Evolutionary conservation across 2,329 filamentous ascomycete genomes (phyloP).

Genomic region (Botrytis byssoidea): DNA sequence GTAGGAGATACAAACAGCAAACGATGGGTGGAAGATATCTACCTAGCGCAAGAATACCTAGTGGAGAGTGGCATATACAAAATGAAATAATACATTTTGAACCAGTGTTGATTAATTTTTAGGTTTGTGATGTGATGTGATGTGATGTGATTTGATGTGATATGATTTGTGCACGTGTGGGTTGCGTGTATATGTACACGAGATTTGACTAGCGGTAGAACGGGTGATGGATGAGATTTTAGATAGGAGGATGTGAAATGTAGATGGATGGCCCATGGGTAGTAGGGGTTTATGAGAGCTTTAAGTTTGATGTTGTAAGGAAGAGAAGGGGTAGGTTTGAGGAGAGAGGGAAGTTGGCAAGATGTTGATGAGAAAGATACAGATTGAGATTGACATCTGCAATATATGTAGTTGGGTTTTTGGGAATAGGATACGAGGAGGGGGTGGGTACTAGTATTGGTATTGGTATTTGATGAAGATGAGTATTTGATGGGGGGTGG

Average conservation of each 20-base stretch:
- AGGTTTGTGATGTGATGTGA: background rate
- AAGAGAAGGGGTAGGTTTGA: background rate
- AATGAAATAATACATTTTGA: conserved; percentile 13
- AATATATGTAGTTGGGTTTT: background rate
- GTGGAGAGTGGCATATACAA: conserved; percentile 6
- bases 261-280: background rate
- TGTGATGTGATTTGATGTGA: background rate
- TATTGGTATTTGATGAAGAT: no score
- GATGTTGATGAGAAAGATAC: background rate
- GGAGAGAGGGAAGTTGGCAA: background rate
- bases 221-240: background rate
- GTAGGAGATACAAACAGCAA: background rate
- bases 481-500: no score
- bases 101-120: background rate
- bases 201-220: background rate
- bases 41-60: background rate
- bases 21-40: background rate
- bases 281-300: background rate
- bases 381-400: background rate
- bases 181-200: background rate
- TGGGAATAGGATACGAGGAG: background rate
- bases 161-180: background rate
- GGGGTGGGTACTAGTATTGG: background rate
- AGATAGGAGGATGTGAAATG: background rate
- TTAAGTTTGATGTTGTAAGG: background rate